Base-by-base conservation (phyloP, 208 protist genomes). In the Leishmania guyanensis region DNA sequence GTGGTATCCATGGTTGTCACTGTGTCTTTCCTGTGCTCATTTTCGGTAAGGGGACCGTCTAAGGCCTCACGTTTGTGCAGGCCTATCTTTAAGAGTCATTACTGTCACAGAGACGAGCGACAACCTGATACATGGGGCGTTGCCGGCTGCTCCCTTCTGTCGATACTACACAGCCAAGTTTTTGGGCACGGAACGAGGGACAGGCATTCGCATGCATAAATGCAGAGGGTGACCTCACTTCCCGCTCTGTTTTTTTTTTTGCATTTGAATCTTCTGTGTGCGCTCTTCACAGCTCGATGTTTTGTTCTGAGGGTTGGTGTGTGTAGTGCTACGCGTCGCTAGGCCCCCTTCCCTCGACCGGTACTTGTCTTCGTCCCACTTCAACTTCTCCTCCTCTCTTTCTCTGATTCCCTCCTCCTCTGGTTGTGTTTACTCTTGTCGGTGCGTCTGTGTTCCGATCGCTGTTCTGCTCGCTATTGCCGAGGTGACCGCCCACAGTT, bases 321-420 rank as follows among this genome's bases (percentile, higher is more conserved):
- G 20, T 29, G 17, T 22, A 10, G 60, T 65, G 60, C 22, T 65
- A 53, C 46, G 64, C 26, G 64, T 14, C 22, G 68, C 3, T 8
- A 12, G 53, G 75, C 26, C 39, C 29, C 29, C 29, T 39, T 68
- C 14, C 29, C 14, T 72, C 20, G 22, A 29, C 26, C 26, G 46
- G 68, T 73, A 29, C 46, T 10, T 20, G 14, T 50, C 17, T n/a
- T 50, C 12, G 46, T 20, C 26, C 14, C 68, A 68, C 33, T 66
- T 56, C 20, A 70, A 69, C 39, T 71, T 70, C 46, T 39, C 50
- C 60, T 77, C 26, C 12, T n/a, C 64, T 54, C 74, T 62, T 58
- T 82, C 65, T 80, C 70, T 78, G 36, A 78, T 78, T 29, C 68
- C 74, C 39, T 65, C 36, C 26, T 53, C 68, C 29, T 8, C 29